phyloP scores from a whole-genome alignment of 768 basidiomycete genomes.

The Lentinula boryana region DNA sequence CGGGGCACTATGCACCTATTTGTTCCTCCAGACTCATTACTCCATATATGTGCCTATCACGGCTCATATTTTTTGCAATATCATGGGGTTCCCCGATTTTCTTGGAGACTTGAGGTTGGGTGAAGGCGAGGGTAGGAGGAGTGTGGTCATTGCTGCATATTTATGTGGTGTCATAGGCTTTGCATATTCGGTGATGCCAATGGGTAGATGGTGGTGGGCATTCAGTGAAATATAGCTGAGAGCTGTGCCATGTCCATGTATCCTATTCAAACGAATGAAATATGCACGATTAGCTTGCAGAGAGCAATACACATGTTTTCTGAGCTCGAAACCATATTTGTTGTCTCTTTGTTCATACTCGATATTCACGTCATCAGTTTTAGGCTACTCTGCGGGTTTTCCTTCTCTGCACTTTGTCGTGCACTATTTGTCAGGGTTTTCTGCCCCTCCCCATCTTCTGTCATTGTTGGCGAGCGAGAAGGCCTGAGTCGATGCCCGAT shows the following conservation, averaged over 20 bases:
- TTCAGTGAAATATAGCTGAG: not conserved
- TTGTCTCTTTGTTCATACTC: too few species aligned
- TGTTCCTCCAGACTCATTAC: constrained; percentile 65
- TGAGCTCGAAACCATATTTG: too few species aligned
- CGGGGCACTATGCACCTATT: constrained; percentile 77
- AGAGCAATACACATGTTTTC: too few species aligned
- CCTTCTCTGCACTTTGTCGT: not conserved
- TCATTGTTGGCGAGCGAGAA: not conserved
- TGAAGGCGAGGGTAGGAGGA: not conserved
- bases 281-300: too few species aligned
- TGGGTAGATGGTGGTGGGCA: not conserved
- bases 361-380: too few species aligned
- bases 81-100: constrained; percentile 78
- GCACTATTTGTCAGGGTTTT: not conserved
- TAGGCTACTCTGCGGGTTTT: not conserved
- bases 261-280: too few species aligned
- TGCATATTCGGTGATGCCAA: not conserved
- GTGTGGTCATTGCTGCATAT: not conserved
- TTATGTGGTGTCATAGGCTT: not conserved
- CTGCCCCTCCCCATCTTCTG: not conserved
- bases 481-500: constrained; percentile 4
- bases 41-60: constrained; percentile 73
- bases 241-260: too few species aligned
- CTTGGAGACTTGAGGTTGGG: not conserved
- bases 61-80: constrained; percentile 89